These are phyloP conservation scores for Strobilomyces dryophilus DNA, from an alignment of 768 basidiomycete genomes.

Conservation along the genomic window DNA sequence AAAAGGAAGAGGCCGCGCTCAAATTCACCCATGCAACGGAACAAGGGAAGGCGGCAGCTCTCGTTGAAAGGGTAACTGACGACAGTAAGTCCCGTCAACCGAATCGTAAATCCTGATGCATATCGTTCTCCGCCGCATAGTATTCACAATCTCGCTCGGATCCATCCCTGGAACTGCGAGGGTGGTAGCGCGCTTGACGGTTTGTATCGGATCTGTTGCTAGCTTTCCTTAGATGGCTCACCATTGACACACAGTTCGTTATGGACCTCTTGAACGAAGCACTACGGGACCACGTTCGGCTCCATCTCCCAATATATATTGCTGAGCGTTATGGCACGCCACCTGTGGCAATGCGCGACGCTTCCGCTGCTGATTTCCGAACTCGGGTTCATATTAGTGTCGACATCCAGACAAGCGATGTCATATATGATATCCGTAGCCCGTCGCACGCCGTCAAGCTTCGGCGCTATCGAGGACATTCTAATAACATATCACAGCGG, in stretches of 20 bases:
- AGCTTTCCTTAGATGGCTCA: not conserved
- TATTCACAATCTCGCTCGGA: constrained; percentile 57
- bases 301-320: constrained; percentile 50
- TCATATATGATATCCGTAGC: constrained; percentile 37
- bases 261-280: constrained; percentile 53
- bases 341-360: constrained; percentile 35
- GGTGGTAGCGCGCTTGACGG: constrained; percentile 41
- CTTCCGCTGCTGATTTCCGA: constrained; percentile 24
- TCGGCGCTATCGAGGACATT: constrained; percentile 32
- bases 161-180: constrained; percentile 41
- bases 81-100: constrained; percentile 38
- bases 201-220: constrained; percentile 21
- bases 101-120: not conserved
- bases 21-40: constrained; percentile 39
- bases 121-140: constrained; percentile 23
- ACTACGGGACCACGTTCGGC: constrained; percentile 42
- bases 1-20: constrained; percentile 40
- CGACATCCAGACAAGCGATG: constrained; percentile 48
- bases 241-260: constrained; percentile 36
- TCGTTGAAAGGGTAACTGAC: constrained; percentile 47
- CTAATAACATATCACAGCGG: constrained; percentile 35
- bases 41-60: constrained; percentile 38
- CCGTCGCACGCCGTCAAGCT: constrained; percentile 42
- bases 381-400: constrained; percentile 40
- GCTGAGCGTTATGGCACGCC: constrained; percentile 50